Conservation (phyloP, 345 rosid species). For the Salix koriyanagi region DNA sequence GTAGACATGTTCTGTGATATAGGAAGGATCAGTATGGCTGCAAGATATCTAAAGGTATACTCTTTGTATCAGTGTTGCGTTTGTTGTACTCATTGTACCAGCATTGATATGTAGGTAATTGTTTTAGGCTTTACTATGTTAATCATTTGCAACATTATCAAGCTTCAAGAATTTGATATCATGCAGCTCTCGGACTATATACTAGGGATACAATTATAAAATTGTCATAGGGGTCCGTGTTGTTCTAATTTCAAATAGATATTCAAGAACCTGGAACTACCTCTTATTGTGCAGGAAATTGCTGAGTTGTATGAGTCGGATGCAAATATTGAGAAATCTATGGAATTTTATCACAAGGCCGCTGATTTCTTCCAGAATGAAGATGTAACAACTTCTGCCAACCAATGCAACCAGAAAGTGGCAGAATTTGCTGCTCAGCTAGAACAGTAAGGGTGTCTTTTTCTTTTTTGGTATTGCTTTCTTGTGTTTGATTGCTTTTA, state of each 20-base stretch:
- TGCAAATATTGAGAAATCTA: conserved; percentile 27
- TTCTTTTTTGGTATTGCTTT: background rate
- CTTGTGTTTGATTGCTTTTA: background rate
- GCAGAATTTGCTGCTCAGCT: conserved; percentile 91
- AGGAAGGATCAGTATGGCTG: conserved; percentile 98
- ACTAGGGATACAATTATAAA: background rate
- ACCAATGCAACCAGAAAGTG: conserved; percentile 96
- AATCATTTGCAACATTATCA: background rate
- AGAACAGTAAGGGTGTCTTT: conserved; percentile 60
- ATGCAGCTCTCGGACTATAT: background rate
- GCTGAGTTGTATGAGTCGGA: conserved; percentile 31
- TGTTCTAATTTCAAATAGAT: background rate
- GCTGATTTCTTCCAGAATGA: conserved; percentile 33
- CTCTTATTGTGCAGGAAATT: conserved; percentile 18
- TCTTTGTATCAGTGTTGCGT: background rate
- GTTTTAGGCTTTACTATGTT: background rate
- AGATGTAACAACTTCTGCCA: conserved; percentile 89
- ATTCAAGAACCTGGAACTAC: background rate
- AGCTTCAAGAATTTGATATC: background rate
- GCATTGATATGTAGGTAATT: background rate
- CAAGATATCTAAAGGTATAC: conserved; percentile 85
- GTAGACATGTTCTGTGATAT: conserved; percentile 78
- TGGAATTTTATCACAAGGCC: conserved; percentile 22
- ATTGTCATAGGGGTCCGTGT: background rate
- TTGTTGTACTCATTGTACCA: background rate